A percentile compares a stretch with the other conserved stretches of the same genome.
Conservation (phyloP, 2,329 filamentous ascomycete species). For the Colletotrichum godetiae region DNA sequence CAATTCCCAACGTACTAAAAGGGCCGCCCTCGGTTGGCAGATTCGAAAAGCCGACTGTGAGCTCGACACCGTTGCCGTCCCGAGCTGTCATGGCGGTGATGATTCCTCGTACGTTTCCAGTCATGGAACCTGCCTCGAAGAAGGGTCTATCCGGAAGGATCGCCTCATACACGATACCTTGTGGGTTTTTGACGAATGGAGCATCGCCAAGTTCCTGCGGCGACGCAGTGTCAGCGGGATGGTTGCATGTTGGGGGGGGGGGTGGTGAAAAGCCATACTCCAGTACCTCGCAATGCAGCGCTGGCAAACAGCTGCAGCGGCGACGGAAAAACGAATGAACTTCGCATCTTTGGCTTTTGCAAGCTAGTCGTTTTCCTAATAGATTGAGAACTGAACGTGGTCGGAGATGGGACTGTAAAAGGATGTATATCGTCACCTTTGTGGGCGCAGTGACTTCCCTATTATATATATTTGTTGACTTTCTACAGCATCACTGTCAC, state of each 20-base stretch:
- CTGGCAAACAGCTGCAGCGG: constrained; percentile 43
- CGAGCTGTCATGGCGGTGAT: constrained; percentile 58
- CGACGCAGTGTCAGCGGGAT: background rate
- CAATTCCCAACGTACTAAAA: constrained; percentile 54
- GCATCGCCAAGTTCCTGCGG: constrained; percentile 60
- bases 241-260: too few relatives aligned
- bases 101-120: constrained; percentile 65
- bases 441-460: too few relatives aligned
- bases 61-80: constrained; percentile 65
- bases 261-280: constrained; percentile 21
- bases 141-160: constrained; percentile 64
- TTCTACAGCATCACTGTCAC: too few relatives aligned
- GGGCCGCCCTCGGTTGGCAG: constrained; percentile 55
- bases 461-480: too few relatives aligned
- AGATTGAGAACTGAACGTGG: too few relatives aligned
- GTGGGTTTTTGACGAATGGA: constrained; percentile 65
- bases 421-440: too few relatives aligned
- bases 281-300: constrained; percentile 40
- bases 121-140: constrained; percentile 58
- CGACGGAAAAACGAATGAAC: constrained; percentile 38
- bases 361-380: background rate
- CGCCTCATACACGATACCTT: constrained; percentile 64
- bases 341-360: constrained; percentile 35
- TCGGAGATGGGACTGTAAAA: too few relatives aligned
- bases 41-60: constrained; percentile 66